These are phyloP conservation scores for Cryptococcus amylolentus DNA, from an alignment of 1,284 basidiomycete genomes.

Conservation along the genomic window DNA sequence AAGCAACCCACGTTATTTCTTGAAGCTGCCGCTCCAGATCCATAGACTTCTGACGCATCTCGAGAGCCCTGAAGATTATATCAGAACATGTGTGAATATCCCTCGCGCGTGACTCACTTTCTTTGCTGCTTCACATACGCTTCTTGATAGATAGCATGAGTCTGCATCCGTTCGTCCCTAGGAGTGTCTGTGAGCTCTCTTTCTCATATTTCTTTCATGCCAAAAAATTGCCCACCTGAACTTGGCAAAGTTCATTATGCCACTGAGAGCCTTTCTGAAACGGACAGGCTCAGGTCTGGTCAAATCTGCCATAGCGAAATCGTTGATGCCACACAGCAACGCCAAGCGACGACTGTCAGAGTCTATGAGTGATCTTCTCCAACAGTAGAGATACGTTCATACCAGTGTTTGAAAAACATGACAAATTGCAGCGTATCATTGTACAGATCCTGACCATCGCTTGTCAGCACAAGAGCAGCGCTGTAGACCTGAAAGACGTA, in stretches of 20 bases:
- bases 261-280: constrained; percentile 70
- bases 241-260: constrained; percentile 87
- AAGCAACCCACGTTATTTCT: constrained; percentile 59
- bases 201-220: not conserved
- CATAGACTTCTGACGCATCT: constrained; percentile 55
- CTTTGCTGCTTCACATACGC: constrained; percentile 26
- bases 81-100: not conserved
- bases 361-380: not conserved
- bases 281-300: constrained; percentile 66
- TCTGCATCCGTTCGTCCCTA: constrained; percentile 31
- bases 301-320: constrained; percentile 73
- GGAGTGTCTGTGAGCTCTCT: not conserved
- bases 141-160: constrained; percentile 18
- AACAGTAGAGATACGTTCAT: constrained; percentile 20
- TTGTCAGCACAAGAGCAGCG: not conserved
- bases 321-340: constrained; percentile 66
- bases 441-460: constrained; percentile 60
- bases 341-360: constrained; percentile 61
- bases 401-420: constrained; percentile 67
- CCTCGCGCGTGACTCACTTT: constrained; percentile 18
- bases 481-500: constrained; percentile 39
- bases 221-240: constrained; percentile 56
- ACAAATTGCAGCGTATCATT: constrained; percentile 58
- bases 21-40: constrained; percentile 59
- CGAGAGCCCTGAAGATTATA: constrained; percentile 28